These are phyloP conservation scores for Cavenderia fasciculata DNA, from an alignment of 78 protist genomes.

Conservation along the genomic window DNA sequence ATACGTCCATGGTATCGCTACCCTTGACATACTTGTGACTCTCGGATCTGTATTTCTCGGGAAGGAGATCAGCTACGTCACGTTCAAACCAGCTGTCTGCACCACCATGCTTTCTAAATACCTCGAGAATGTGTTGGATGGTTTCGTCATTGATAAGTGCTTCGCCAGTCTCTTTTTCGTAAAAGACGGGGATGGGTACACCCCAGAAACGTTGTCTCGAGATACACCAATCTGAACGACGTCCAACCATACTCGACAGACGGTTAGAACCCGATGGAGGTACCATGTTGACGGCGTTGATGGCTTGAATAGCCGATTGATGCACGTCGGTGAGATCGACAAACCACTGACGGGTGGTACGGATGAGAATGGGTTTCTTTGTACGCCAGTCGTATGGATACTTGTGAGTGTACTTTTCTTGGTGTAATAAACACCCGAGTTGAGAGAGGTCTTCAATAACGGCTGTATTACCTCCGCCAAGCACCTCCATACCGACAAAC, in stretches of 20 bases:
- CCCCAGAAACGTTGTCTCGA: slow-evolving; percentile 97
- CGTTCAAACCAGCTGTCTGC: slow-evolving; percentile 87
- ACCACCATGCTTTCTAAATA: slow-evolving; percentile 84
- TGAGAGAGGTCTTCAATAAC: slow-evolving; percentile 37
- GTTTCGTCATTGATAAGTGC: slow-evolving; percentile 37
- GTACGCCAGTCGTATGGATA: slow-evolving; percentile 98
- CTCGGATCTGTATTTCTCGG: slow-evolving; percentile 8
- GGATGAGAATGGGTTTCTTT: slow-evolving; percentile 92
- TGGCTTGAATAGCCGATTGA: slow-evolving; percentile 9
- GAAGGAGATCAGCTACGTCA: slow-evolving; percentile 80
- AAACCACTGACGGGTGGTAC: slow-evolving; percentile 91
- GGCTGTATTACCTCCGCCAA: slow-evolving; percentile 76
- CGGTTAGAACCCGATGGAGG: slow-evolving; percentile 70
- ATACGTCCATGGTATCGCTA: slow-evolving; percentile 96
- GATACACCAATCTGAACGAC: slow-evolving; percentile 94
- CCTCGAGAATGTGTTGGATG: slow-evolving; percentile 63
- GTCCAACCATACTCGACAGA: slow-evolving; percentile 74
- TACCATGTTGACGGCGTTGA: slow-evolving; percentile 44
- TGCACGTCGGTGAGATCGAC: slow-evolving; percentile 52
- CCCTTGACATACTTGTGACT: slow-evolving; percentile 67
- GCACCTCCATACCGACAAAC: slow-evolving; percentile 80
- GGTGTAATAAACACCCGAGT: slow-evolving; percentile 6
- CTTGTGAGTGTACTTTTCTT: slow-evolving; percentile 86
- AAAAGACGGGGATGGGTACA: slow-evolving; percentile 96
- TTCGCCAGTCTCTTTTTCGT: slow-evolving; percentile 26